Conservation (phyloP, 768 basidiomycete species). For the Russula lepida region DNA sequence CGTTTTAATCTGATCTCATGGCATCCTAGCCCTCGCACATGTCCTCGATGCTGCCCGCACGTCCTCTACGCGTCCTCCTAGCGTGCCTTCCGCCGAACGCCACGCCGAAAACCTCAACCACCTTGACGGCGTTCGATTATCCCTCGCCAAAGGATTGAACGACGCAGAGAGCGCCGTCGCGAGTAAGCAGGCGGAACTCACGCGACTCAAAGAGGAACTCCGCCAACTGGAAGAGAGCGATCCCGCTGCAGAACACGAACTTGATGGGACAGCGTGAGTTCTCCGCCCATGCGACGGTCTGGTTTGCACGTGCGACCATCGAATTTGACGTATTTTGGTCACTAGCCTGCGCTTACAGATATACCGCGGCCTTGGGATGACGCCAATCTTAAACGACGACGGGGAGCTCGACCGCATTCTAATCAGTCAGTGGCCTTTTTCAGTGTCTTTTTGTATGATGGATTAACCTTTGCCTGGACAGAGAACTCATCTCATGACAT, state of each 20-base stretch:
- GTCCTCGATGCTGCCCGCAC: conserved; percentile 59
- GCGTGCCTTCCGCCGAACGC: conserved; percentile 57
- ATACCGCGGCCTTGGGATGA: conserved; percentile 65
- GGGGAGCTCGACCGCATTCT: conserved; percentile 52
- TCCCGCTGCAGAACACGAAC: conserved; percentile 63
- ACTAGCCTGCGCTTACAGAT: conserved; percentile 57
- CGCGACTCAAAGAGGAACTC: conserved; percentile 57
- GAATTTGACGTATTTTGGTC: background rate
- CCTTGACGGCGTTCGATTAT: conserved; percentile 52
- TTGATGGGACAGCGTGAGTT: conserved; percentile 61
- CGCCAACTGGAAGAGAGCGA: conserved; percentile 57
- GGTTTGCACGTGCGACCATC: background rate
- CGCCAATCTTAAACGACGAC: conserved; percentile 49
- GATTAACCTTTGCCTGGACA: conserved; percentile 20
- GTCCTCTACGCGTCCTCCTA: conserved; percentile 60
- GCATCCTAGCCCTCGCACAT: conserved; percentile 48
- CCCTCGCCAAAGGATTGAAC: conserved; percentile 66
- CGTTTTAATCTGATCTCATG: background rate
- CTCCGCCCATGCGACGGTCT: background rate
- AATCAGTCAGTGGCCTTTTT: conserved; percentile 43
- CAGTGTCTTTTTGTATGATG: background rate
- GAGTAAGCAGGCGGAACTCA: conserved; percentile 62
- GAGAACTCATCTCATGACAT: conserved; percentile 14
- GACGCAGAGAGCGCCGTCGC: conserved; percentile 59
- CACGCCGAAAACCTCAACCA: conserved; percentile 56